phyloP scores from a whole-genome alignment of 495 filamentous ascomycete species.

The Penicillium chermesinum region DNA sequence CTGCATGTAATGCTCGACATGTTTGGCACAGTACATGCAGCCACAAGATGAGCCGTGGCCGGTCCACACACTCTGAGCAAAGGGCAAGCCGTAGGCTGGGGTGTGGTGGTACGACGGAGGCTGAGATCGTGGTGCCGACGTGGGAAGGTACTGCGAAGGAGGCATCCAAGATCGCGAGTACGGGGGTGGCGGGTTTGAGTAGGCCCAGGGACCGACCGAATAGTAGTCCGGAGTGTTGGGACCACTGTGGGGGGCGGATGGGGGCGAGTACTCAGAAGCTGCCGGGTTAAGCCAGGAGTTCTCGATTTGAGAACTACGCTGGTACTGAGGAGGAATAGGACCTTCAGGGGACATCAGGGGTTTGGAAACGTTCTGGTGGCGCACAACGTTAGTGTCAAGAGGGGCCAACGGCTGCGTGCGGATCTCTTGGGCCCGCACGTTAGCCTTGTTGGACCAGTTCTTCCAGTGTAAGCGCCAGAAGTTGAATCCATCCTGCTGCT shows the following conservation, averaged over 20 bases:
- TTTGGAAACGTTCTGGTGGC: slow-evolving; percentile 40
- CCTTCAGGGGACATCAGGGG: slow-evolving; percentile 47
- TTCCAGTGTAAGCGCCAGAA: slow-evolving; percentile 84
- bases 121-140: slow-evolving; percentile 38
- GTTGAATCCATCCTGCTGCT: slow-evolving; percentile 71
- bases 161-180: slow-evolving; percentile 40
- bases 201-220: slow-evolving; percentile 51
- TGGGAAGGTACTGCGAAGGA: slow-evolving; percentile 45
- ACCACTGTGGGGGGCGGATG: slow-evolving; percentile 63
- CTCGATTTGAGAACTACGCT: slow-evolving; percentile 41
- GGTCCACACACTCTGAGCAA: slow-evolving; percentile 56
- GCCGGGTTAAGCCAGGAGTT: slow-evolving; percentile 49
- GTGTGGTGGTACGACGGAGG: slow-evolving; percentile 50
- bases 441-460: slow-evolving; percentile 63
- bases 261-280: slow-evolving; percentile 59
- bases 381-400: slow-evolving; percentile 61
- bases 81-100: slow-evolving; percentile 48
- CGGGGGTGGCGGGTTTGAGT: slow-evolving; percentile 48
- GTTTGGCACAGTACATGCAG: slow-evolving; percentile 62
- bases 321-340: slow-evolving; percentile 48
- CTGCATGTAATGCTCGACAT: slow-evolving; percentile 61
- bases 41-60: slow-evolving; percentile 59
- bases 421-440: slow-evolving; percentile 47
- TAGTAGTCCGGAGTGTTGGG: slow-evolving; percentile 58
- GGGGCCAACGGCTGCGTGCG: slow-evolving; percentile 56